Percentiles rank a stretch among this genome's conserved stretches.
Evolutionary conservation across 2,329 filamentous ascomycete genomes (phyloP).

Genomic region (Cryphonectria japonica): DNA sequence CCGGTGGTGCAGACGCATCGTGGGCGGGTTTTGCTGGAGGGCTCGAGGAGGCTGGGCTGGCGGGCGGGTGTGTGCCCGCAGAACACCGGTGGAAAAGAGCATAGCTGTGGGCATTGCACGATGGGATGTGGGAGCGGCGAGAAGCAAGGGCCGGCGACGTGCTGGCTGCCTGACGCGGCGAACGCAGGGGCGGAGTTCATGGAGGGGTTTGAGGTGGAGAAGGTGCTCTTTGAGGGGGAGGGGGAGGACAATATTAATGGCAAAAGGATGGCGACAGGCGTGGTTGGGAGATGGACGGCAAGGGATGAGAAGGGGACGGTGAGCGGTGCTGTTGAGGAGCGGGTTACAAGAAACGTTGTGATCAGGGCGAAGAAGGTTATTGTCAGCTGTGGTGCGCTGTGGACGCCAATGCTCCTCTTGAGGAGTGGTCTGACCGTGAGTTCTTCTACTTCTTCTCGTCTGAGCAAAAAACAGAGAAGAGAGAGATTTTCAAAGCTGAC

Average conservation of each 20-base stretch:
- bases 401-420: constrained; percentile 75
- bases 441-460: neutral
- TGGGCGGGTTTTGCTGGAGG: constrained; percentile 75
- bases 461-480: neutral
- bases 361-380: constrained; percentile 82
- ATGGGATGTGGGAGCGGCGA: constrained; percentile 66
- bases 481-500: constrained; percentile 17
- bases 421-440: constrained; percentile 74
- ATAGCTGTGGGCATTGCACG: constrained; percentile 72
- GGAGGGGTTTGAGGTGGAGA: constrained; percentile 77
- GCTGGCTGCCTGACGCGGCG: constrained; percentile 80
- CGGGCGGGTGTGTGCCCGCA: constrained; percentile 71
- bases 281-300: constrained; percentile 76
- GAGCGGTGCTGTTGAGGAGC: constrained; percentile 49
- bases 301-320: constrained; percentile 66
- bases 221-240: constrained; percentile 67
- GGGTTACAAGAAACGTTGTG: constrained; percentile 62
- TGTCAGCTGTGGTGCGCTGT: constrained; percentile 74
- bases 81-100: constrained; percentile 74
- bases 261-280: constrained; percentile 66
- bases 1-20: constrained; percentile 72
- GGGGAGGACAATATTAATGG: constrained; percentile 41
- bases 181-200: constrained; percentile 78
- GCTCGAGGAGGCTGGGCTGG: constrained; percentile 74
- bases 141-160: constrained; percentile 79